Conservation (phyloP, 371 early-diverging fungal genomes). For the Massospora cicadina region DNA sequence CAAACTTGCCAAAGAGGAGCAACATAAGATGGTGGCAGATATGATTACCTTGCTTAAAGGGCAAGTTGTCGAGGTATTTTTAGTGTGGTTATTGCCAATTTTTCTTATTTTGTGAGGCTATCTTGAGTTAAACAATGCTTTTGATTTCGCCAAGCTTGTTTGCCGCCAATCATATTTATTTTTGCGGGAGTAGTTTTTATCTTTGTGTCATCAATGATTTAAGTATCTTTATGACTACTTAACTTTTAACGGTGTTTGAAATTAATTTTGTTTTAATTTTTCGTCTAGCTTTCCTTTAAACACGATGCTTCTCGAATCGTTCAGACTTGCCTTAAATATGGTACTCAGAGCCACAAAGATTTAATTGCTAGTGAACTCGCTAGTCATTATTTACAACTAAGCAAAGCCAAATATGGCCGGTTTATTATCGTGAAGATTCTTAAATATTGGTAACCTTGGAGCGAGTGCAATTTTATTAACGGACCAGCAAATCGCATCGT, state of each 20-base stretch:
- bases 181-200: too few species aligned
- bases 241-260: background rate
- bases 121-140: background rate
- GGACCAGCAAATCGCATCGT: slow-evolving; percentile 43
- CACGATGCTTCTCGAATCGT: slow-evolving; percentile 90
- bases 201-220: background rate
- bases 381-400: slow-evolving; percentile 50
- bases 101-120: background rate
- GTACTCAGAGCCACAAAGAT: slow-evolving; percentile 54
- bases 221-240: background rate
- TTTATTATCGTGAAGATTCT: slow-evolving; percentile 76
- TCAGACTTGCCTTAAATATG: slow-evolving; percentile 81
- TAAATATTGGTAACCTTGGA: slow-evolving; percentile 45
- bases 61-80: slow-evolving; percentile 55
- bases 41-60: slow-evolving; percentile 70
- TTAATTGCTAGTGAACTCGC: slow-evolving; percentile 63
- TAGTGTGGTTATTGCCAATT: too few species aligned
- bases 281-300: slow-evolving; percentile 79
- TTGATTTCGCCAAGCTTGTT: background rate
- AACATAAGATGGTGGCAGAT: slow-evolving; percentile 42
- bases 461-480: background rate
- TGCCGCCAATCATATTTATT: too few species aligned
- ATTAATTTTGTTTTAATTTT: background rate
- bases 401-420: slow-evolving; percentile 70
- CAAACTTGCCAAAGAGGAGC: slow-evolving; percentile 39